Evolutionary conservation across 345 rosid genomes (phyloP).

Genomic region (Isatis tinctoria): DNA sequence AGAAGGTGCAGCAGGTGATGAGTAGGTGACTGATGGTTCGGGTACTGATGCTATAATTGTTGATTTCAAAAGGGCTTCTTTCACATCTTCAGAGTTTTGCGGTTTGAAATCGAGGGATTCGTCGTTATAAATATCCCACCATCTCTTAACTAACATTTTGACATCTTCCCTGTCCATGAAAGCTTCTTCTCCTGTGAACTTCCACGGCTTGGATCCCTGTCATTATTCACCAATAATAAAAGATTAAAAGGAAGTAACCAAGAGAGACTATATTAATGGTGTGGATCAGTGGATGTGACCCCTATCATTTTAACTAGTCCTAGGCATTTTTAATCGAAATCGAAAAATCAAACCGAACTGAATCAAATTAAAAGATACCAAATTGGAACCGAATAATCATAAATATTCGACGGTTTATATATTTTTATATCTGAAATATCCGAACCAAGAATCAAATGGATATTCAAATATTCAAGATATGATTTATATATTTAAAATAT

Average conservation of each 20-base stretch:
- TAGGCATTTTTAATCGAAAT: too few relatives aligned
- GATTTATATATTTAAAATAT: too few relatives aligned
- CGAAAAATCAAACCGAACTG: too few relatives aligned
- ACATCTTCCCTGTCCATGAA: constrained; percentile 59
- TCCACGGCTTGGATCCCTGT: constrained; percentile 62
- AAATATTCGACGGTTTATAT: too few relatives aligned
- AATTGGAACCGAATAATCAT: too few relatives aligned
- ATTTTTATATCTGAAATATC: too few relatives aligned
- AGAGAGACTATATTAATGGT: constrained; percentile 5
- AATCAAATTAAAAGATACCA: too few relatives aligned
- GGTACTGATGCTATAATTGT: background rate
- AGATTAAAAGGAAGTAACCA: background rate
- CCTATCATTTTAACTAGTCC: too few relatives aligned
- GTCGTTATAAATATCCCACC: constrained; percentile 56
- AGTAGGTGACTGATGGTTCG: background rate
- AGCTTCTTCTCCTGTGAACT: constrained; percentile 47
- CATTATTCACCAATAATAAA: background rate
- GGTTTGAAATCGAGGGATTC: constrained; percentile 42
- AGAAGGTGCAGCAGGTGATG: background rate
- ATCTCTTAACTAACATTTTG: constrained; percentile 38
- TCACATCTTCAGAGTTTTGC: constrained; percentile 19
- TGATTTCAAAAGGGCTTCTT: background rate
- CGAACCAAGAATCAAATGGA: too few relatives aligned
- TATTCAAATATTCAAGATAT: too few relatives aligned
- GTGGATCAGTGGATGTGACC: too few relatives aligned